Percentiles rank a stretch among this genome's conserved stretches.
phyloP scores from a whole-genome alignment of 345 rosid species.

The Crucihimalaya himalaica region DNA sequence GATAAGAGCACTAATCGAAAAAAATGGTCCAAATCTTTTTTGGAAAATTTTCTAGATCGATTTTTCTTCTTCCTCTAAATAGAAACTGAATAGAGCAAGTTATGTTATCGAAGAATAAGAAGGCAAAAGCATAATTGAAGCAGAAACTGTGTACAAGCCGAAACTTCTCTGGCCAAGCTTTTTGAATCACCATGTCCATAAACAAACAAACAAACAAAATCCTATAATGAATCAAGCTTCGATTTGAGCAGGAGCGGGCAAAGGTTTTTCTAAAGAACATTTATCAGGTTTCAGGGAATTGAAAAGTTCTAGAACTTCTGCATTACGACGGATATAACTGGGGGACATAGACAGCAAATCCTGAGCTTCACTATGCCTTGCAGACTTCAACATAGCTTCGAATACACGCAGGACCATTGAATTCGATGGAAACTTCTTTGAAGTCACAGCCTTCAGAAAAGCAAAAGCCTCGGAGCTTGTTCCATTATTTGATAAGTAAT shows the following conservation, averaged over 20 bases:
- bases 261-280: conserved; percentile 29
- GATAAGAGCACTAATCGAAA: background rate
- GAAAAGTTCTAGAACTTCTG: conserved; percentile 80
- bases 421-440: conserved; percentile 72
- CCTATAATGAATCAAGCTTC: conserved; percentile 15
- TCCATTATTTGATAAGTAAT: conserved; percentile 67
- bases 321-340: conserved; percentile 59
- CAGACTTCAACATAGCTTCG: conserved; percentile 66
- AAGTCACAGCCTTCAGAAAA: conserved; percentile 61
- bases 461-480: conserved; percentile 61
- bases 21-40: background rate
- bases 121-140: background rate
- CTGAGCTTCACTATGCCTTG: conserved; percentile 69
- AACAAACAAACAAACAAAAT: background rate
- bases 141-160: background rate
- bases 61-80: too few species aligned
- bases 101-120: background rate
- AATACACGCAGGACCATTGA: conserved; percentile 62
- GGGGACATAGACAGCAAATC: conserved; percentile 74
- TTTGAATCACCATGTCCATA: background rate
- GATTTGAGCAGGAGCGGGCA: conserved; percentile 52
- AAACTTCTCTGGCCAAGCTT: background rate
- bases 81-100: too few species aligned
- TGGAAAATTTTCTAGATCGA: too few species aligned
- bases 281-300: conserved; percentile 45